Conservation (phyloP, 106 monocot genomes). For the Dendrobium officinale region DNA sequence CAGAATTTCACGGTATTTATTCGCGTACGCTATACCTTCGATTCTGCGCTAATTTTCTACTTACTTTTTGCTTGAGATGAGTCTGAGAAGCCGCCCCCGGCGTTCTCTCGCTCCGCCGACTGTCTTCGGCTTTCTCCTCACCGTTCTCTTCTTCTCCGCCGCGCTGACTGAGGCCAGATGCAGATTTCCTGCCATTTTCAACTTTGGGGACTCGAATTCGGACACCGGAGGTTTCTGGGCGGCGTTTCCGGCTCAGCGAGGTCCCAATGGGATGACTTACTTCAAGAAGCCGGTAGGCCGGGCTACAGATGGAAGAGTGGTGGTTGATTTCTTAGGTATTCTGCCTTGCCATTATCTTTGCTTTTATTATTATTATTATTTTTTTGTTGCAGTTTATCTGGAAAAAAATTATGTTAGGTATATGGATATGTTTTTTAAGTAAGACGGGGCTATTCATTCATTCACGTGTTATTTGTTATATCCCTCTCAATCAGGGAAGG, state of each 20-base stretch:
- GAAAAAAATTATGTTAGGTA: too few species aligned
- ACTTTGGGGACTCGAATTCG: constrained; percentile 89
- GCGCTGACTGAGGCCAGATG: constrained; percentile 19
- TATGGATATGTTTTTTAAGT: too few species aligned
- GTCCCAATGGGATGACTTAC: constrained; percentile 71
- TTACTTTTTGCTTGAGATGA: neutral
- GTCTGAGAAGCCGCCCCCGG: neutral
- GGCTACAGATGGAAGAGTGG: constrained; percentile 65
- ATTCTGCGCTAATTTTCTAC: neutral
- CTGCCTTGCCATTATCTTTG: neutral
- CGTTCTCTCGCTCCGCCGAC: neutral
- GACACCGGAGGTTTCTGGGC: constrained; percentile 93
- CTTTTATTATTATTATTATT: neutral
- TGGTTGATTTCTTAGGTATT: constrained; percentile 73
- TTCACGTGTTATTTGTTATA: too few species aligned
- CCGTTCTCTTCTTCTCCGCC: neutral
- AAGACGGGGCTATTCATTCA: too few species aligned
- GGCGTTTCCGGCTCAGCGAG: constrained; percentile 57
- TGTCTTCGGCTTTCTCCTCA: too few species aligned
- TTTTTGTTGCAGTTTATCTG: neutral
- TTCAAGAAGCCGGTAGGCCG: constrained; percentile 58
- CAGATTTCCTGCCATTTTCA: constrained; percentile 55
- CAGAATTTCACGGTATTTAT: neutral
- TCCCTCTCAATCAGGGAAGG: too few species aligned
- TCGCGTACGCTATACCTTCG: neutral